Conservation (phyloP, 1,284 basidiomycete genomes). For the Pseudozyma sp. region DNA sequence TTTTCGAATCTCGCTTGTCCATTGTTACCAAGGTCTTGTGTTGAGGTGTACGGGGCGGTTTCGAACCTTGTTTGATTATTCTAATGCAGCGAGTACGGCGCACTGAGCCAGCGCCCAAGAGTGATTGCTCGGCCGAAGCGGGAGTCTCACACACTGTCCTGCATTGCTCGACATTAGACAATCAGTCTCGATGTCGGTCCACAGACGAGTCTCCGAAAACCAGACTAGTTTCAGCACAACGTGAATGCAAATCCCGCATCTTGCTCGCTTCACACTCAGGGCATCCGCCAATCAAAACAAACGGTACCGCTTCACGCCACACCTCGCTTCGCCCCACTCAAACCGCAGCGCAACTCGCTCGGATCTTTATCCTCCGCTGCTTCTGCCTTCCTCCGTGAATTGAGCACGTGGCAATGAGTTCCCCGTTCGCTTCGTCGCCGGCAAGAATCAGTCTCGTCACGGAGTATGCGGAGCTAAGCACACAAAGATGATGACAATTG, state of each 20-base stretch:
- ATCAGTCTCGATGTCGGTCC: no score
- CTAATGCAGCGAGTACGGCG: no score
- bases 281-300: slow-evolving; percentile 18
- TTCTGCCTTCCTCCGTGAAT: not conserved
- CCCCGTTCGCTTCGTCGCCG: not conserved
- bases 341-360: slow-evolving; percentile 6
- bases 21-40: not conserved
- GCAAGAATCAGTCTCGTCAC: no score
- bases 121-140: no score
- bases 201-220: not conserved
- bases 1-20: not conserved
- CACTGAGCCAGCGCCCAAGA: no score
- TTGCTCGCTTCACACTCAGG: not conserved
- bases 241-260: not conserved
- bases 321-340: slow-evolving; percentile 25
- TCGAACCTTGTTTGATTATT: not conserved
- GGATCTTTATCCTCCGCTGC: slow-evolving; percentile 11
- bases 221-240: not conserved
- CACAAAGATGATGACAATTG: not conserved
- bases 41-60: not conserved
- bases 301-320: slow-evolving; percentile 15
- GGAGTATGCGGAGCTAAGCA: not conserved
- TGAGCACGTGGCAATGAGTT: no score
- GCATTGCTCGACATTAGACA: no score
- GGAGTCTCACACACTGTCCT: no score